Percentiles rank a stretch among this genome's conserved stretches.
Conservation (phyloP, 2,329 filamentous ascomycete genomes). For the Colletotrichum sp. region DNA sequence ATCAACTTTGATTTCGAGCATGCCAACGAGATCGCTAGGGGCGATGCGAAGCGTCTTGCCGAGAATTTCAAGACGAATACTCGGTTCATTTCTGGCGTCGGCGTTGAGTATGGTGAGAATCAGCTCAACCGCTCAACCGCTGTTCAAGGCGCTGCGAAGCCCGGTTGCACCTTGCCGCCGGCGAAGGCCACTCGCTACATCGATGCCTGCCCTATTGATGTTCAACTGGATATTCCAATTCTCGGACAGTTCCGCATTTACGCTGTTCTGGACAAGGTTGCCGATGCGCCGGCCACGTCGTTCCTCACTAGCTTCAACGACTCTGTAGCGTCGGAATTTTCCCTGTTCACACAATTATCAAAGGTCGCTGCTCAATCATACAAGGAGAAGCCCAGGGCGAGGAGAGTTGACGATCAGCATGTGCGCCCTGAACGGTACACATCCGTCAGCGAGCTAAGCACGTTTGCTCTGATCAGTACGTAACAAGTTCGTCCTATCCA, state of each 20-base stretch:
- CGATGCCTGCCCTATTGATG: slow-evolving; percentile 77
- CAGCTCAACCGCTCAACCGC: slow-evolving; percentile 51
- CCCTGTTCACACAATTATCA: slow-evolving; percentile 64
- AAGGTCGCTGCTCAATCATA: slow-evolving; percentile 66
- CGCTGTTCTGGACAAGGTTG: slow-evolving; percentile 68
- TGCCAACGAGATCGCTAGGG: slow-evolving; percentile 61
- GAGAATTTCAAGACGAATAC: slow-evolving; percentile 74
- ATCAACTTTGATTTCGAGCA: slow-evolving; percentile 54
- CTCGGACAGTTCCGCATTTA: slow-evolving; percentile 79
- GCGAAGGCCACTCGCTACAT: slow-evolving; percentile 75
- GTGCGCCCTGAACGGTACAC: slow-evolving; percentile 73
- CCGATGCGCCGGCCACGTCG: slow-evolving; percentile 42
- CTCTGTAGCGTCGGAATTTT: slow-evolving; percentile 52
- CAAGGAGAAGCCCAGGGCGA: slow-evolving; percentile 52
- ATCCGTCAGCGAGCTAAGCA: slow-evolving; percentile 60
- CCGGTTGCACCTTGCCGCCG: slow-evolving; percentile 64
- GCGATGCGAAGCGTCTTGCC: slow-evolving; percentile 66
- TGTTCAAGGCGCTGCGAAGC: slow-evolving; percentile 51
- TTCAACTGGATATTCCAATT: slow-evolving; percentile 79
- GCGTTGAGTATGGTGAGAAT: slow-evolving; percentile 64
- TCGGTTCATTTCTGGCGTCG: slow-evolving; percentile 75
- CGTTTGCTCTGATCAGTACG: slow-evolving; percentile 70
- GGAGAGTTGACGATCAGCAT: slow-evolving; percentile 66
- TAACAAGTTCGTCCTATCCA: no score
- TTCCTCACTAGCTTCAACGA: slow-evolving; percentile 67